These are phyloP conservation scores for Tricholoma saponaceum DNA, from an alignment of 768 basidiomycete species.

Conservation along the genomic window DNA sequence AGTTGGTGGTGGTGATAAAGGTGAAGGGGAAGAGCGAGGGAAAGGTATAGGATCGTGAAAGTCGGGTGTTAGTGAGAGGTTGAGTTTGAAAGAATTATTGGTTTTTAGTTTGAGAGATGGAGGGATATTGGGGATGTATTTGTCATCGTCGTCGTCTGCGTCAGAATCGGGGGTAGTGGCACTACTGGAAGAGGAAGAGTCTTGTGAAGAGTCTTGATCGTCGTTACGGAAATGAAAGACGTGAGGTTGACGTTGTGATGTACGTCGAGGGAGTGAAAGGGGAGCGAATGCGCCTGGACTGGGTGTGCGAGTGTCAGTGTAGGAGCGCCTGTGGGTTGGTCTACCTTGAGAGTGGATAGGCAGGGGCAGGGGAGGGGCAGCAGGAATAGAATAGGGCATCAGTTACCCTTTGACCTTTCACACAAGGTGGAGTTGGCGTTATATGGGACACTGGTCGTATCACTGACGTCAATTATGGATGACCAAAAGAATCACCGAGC, in stretches of 20 bases:
- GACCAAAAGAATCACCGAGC: no score
- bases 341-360: no score
- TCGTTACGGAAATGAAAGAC: slow-evolving; percentile 36
- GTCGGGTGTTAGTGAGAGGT: no score
- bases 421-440: no score
- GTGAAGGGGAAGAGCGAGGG: slow-evolving; percentile 1
- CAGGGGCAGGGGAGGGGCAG: no score
- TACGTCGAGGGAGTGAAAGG: slow-evolving; percentile 38
- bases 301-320: no score
- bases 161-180: slow-evolving; percentile 9
- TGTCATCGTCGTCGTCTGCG: slow-evolving; percentile 17
- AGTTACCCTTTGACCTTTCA: no score
- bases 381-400: no score
- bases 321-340: no score
- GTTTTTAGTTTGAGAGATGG: not conserved
- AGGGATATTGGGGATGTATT: not conserved
- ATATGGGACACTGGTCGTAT: no score
- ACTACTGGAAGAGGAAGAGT: slow-evolving; percentile 24
- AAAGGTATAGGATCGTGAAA: slow-evolving; percentile 15
- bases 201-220: no score
- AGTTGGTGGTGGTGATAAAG: not conserved
- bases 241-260: slow-evolving; percentile 14
- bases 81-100: not conserved
- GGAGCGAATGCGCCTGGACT: slow-evolving; percentile 46
- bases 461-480: no score